phyloP scores from a whole-genome alignment of 2,329 filamentous ascomycete species.

The Xylariaceae sp. region DNA sequence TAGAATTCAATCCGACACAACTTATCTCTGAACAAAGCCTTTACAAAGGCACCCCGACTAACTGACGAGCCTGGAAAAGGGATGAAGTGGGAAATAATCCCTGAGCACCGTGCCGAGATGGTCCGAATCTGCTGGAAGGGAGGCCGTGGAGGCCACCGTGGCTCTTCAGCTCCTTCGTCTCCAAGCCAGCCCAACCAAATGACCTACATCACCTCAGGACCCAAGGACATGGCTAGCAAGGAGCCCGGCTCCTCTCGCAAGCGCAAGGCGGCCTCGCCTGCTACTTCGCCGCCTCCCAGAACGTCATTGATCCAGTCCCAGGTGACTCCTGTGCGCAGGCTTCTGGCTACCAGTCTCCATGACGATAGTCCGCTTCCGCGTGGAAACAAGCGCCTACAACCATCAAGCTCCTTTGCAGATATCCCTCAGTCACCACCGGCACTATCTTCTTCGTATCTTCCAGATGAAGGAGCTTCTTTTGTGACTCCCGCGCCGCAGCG shows the following conservation, averaged over 20 bases:
- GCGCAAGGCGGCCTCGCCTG: slow-evolving; percentile 60
- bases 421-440: slow-evolving; percentile 63
- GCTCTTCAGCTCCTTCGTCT: slow-evolving; percentile 75
- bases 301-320: slow-evolving; percentile 58
- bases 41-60: slow-evolving; percentile 89
- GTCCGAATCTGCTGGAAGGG: slow-evolving; percentile 72
- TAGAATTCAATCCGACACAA: slow-evolving; percentile 98
- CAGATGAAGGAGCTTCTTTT: slow-evolving; percentile 66
- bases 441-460: slow-evolving; percentile 67
- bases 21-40: slow-evolving; percentile 90
- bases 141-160: slow-evolving; percentile 68
- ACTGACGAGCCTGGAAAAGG: slow-evolving; percentile 97
- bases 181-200: slow-evolving; percentile 61
- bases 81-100: slow-evolving; percentile 97
- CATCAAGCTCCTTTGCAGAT: slow-evolving; percentile 54
- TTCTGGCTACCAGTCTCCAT: slow-evolving; percentile 50
- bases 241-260: slow-evolving; percentile 62
- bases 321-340: slow-evolving; percentile 64
- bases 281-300: slow-evolving; percentile 61
- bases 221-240: slow-evolving; percentile 60
- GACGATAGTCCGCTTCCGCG: slow-evolving; percentile 69
- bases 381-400: slow-evolving; percentile 54
- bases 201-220: slow-evolving; percentile 66
- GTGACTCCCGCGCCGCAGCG: slow-evolving; percentile 77
- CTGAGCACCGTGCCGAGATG: slow-evolving; percentile 86